Evolutionary conservation across 257 asterid species (phyloP), one percentile per base, ranked within the genome.

Genomic region (Leptodermis oblonga): DNA sequence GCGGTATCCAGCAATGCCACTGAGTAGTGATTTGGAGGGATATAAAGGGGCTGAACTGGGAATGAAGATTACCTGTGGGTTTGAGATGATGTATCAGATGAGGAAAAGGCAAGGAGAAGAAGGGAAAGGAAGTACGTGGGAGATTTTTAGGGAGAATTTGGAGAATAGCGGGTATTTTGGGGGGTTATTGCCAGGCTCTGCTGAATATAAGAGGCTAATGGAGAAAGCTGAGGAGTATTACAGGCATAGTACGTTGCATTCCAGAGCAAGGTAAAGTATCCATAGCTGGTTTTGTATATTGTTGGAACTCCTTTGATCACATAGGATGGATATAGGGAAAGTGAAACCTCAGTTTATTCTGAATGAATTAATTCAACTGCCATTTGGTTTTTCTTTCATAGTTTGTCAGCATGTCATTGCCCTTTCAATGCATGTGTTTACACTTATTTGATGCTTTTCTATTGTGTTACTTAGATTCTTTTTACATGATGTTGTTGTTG

Each of bases 61-160:
- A 49, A 87, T 93, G 95, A 93, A 93, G 83, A 87, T 88, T 69
- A 63, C 92, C 23, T 93, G 99, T 80, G 99, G 99, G 45, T 79
- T 93, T 72, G 99, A 90, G 80, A 93, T 93, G 96, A 85, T 90
- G 82, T 93, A 87, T 80, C 97, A 90, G 78, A 42, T 82, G 82
- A 86, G 84, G 67, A 93, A 85, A 86, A 90, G 69, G 80, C 85
- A 85, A 70, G 92, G 95, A 37, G 82, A 63, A 34, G 99, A 86
- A 80, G 96, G 99, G 74, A 87, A 89, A 80, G 99, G 97, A 70
- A 85, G 92, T 80, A 80, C 90, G 11, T 93, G 96, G 99, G 99
- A 90, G 65, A 90, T 82, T 53, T 93, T 84, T 69, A 82, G 30
- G 81, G 86, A 80, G 77, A 85, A 84, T 75, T 75, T 87, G 82